Evolutionary conservation across 495 filamentous ascomycete species (phyloP).

Genomic region (Penicillium bovifimosum): DNA sequence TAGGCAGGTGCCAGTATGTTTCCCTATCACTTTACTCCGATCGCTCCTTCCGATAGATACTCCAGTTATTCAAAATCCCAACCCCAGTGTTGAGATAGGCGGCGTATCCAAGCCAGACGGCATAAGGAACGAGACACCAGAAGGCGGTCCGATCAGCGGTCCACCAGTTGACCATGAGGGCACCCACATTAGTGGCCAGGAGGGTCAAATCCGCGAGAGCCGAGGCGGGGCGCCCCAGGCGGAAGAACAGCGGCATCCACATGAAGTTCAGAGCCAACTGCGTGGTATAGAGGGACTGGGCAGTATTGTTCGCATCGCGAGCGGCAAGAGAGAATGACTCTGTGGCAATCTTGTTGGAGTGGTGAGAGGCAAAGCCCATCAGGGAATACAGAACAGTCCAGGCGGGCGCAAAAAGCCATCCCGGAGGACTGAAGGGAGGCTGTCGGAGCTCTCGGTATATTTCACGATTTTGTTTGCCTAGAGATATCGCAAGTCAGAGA

Average conservation of each 20-base stretch:
- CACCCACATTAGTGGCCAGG: conserved; percentile 61
- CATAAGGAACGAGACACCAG: conserved; percentile 71
- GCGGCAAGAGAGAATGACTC: conserved; percentile 34
- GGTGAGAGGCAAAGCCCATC: conserved; percentile 87
- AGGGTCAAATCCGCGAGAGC: conserved; percentile 72
- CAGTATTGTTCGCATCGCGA: conserved; percentile 20
- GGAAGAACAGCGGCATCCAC: conserved; percentile 96
- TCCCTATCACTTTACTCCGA: conserved; percentile 5
- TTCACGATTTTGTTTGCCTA: conserved; percentile 52
- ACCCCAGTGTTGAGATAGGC: conserved; percentile 18
- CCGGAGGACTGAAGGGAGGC: conserved; percentile 74
- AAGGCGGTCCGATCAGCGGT: conserved; percentile 64
- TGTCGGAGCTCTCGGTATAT: conserved; percentile 66
- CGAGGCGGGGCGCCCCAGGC: conserved; percentile 58
- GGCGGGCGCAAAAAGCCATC: conserved; percentile 72
- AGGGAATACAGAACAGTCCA: conserved; percentile 84
- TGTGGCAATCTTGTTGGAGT: conserved; percentile 52
- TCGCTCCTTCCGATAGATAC: conserved; percentile 7
- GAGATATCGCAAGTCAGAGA: background rate
- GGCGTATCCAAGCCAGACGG: conserved; percentile 78
- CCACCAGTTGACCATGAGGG: conserved; percentile 69
- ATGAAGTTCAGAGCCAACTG: conserved; percentile 79
- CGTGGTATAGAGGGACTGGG: conserved; percentile 66
- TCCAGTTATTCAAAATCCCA: conserved; percentile 15
- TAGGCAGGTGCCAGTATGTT: background rate